Evolutionary conservation across 371 early-diverging fungal species (phyloP), one percentile per base, ranked within the genome.

Genomic region (Rhizopus delemar): DNA sequence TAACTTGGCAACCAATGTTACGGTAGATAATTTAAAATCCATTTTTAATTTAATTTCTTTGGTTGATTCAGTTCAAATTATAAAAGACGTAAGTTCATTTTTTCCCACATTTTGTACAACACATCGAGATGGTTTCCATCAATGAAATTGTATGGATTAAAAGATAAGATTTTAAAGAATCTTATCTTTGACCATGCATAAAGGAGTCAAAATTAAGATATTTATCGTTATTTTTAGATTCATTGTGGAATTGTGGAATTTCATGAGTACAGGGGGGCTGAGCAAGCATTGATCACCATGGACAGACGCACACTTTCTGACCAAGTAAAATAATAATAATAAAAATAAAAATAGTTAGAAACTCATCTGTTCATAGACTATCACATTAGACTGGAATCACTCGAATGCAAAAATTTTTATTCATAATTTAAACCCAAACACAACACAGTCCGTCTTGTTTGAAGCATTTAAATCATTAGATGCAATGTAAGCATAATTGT

Each of bases 191-290:
- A 31, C 51, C 49, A 16, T n/a, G 5, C 31, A 32, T 28, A n/a
- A 49, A 8, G 28, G 8, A 49, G 9, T 31, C 32, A 49, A 51
- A 15, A 33, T 51, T 13, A 4, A 29, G 16, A 36, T 51, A n/a
- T 34, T 46, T 53, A 16, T 38, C 51, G 9, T 29, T 7, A 76
- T 28, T 85, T 22, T 22, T 22, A 85, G n/a, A 65, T 85, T 49
- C 87, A 85, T 72, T 91, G 86, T 71, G 93, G 90, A 11, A 89
- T 90, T 66, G 82, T 94, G 39, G 92, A 92, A 71, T 91, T 90
- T 75, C 65, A 69, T 55, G 89, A 88, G 56, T 84, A 85, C 62
- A 74, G 76, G 34, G 71, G 78, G 39, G 95, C 95, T 32, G 89
- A 88, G 50, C 65, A 71, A 57, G 93, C 91, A 36, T 68, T 91